Evolutionary conservation across 2,329 filamentous ascomycete genomes (phyloP).

Genomic region (Shiraia sp.): DNA sequence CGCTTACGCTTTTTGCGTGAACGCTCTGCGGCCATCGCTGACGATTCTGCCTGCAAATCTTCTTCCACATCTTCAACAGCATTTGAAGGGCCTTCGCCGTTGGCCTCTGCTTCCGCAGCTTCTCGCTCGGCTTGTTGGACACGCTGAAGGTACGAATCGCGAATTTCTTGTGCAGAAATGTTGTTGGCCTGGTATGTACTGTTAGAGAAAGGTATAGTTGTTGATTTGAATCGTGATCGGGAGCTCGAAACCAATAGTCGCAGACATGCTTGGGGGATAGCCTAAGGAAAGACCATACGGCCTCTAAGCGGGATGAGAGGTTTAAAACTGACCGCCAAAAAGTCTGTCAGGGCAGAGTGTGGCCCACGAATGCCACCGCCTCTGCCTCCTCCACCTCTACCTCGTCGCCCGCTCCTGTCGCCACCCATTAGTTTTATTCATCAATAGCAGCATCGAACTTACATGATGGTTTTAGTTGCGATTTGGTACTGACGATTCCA

Average conservation of each 20-base stretch:
- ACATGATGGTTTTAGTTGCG: slow-evolving; percentile 18
- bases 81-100: slow-evolving; percentile 41
- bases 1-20: slow-evolving; percentile 62
- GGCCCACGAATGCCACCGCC: slow-evolving; percentile 57
- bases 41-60: slow-evolving; percentile 40
- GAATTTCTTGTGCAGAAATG: slow-evolving; percentile 69
- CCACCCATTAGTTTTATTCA: slow-evolving; percentile 22
- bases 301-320: too few species aligned
- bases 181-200: slow-evolving; percentile 64
- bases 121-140: slow-evolving; percentile 53
- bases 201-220: too few species aligned
- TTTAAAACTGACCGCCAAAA: slow-evolving; percentile 62
- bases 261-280: too few species aligned
- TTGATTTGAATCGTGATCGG: too few species aligned
- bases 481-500: too few species aligned
- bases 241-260: too few species aligned
- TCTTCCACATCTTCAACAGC: slow-evolving; percentile 40
- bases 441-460: background rate
- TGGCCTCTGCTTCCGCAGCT: slow-evolving; percentile 36
- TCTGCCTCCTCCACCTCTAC: slow-evolving; percentile 46
- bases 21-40: slow-evolving; percentile 48
- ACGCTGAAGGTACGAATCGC: slow-evolving; percentile 61
- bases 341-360: slow-evolving; percentile 70
- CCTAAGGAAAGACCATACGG: too few species aligned
- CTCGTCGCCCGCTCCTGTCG: slow-evolving; percentile 37